Conservation (phyloP, 352 stramenopile species). For the Globisporangium paroecandrum region DNA sequence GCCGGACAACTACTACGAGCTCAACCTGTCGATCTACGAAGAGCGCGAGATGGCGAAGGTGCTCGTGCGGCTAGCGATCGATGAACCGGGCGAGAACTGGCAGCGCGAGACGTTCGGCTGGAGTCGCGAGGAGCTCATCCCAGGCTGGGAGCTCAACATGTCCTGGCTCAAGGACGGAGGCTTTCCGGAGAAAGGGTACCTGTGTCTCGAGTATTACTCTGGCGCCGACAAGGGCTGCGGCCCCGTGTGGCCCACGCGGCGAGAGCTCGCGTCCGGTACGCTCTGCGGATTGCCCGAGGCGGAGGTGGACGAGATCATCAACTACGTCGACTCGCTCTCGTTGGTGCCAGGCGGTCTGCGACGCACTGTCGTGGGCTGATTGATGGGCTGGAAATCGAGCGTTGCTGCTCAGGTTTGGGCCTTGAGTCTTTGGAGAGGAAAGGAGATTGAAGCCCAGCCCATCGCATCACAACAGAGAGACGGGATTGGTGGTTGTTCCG, state of each 20-base stretch:
- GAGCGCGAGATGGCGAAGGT: constrained; percentile 69
- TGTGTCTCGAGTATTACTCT: constrained; percentile 78
- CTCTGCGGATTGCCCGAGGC: constrained; percentile 45
- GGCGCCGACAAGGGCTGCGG: constrained; percentile 68
- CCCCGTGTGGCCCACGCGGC: constrained; percentile 61
- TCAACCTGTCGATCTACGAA: constrained; percentile 63
- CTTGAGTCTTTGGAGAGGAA: not conserved
- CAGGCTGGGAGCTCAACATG: constrained; percentile 77
- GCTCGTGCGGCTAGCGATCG: constrained; percentile 74
- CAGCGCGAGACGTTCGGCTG: constrained; percentile 72
- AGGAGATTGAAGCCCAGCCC: not conserved
- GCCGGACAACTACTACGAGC: constrained; percentile 78
- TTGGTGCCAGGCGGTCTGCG: constrained; percentile 20
- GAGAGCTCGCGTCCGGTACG: constrained; percentile 49
- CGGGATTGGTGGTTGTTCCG: not conserved
- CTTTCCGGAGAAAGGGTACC: constrained; percentile 72
- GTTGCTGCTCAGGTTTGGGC: not conserved
- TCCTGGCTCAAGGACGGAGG: constrained; percentile 79
- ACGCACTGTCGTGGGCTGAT: not conserved
- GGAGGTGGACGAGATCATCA: constrained; percentile 39
- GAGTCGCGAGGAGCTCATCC: constrained; percentile 73
- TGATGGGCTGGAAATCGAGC: not conserved
- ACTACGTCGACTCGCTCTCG: constrained; percentile 55
- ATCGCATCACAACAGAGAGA: not conserved
- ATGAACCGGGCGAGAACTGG: constrained; percentile 82